Percentiles rank a stretch among this genome's conserved stretches.
Conservation (phyloP, 345 rosid species). For the Rubroshorea leprosula region DNA sequence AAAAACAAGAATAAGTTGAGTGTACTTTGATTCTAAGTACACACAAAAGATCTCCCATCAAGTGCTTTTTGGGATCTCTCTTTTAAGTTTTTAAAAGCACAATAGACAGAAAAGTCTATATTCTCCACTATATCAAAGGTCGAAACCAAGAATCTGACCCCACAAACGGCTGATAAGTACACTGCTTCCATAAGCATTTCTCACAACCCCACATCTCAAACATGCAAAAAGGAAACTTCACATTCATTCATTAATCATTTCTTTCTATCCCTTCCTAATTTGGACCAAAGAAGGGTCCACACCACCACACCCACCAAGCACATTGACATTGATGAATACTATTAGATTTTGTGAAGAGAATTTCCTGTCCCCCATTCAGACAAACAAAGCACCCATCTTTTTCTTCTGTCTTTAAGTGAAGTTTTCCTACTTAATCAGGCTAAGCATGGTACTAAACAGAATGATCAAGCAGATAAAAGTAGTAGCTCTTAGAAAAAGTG, state of each 20-base stretch:
- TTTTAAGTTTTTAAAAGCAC: background rate
- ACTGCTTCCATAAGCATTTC: slow-evolving; percentile 3
- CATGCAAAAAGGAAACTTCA: slow-evolving; percentile 14
- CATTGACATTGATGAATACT: slow-evolving; percentile 9
- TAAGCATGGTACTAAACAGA: background rate
- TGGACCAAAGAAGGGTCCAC: slow-evolving; percentile 16
- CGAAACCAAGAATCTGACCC: slow-evolving; percentile 31
- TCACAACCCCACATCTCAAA: slow-evolving; percentile 13
- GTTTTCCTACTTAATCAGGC: slow-evolving; percentile 21
- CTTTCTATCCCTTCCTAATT: slow-evolving; percentile 10
- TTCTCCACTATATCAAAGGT: slow-evolving; percentile 11
- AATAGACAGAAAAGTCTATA: slow-evolving; percentile 13
- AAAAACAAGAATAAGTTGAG: too few relatives aligned
- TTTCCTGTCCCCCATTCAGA: slow-evolving; percentile 19
- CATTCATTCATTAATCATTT: slow-evolving; percentile 30
- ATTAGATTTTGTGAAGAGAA: slow-evolving; percentile 3
- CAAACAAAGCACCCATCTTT: background rate
- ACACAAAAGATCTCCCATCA: slow-evolving; percentile 11
- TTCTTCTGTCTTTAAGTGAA: slow-evolving; percentile 5
- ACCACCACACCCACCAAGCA: slow-evolving; percentile 9
- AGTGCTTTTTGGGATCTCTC: slow-evolving; percentile 2
- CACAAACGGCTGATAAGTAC: slow-evolving; percentile 14
- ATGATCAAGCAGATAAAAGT: background rate
- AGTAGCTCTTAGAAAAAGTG: background rate
- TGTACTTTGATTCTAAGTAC: background rate